Base-by-base conservation (phyloP, 2,329 filamentous ascomycete genomes). In the Trichophyton equinum region DNA sequence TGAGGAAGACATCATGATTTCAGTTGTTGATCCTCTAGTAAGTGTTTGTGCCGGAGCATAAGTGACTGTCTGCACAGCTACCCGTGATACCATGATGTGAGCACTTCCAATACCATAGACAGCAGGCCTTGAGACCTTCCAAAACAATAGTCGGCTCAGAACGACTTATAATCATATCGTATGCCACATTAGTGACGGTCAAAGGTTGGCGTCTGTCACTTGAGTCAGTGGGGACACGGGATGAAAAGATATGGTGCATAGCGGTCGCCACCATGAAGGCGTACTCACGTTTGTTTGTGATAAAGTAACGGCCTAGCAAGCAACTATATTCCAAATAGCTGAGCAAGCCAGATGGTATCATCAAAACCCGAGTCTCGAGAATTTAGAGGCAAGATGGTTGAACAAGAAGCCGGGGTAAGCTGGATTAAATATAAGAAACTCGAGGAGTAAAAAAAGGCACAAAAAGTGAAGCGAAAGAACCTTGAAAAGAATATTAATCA, bases 21-120 rank as follows among this genome's bases (percentile, higher is more conserved):
- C 67, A 64, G 66, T 65, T 62, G 62, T 53, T 59, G 68, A 66
- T 59, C 64, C 58, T 57, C 64, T 65, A 60, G 64, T 61, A 64
- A 68, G 65, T 60, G 64, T 60, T 64, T 69, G 65, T 64, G 64
- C 68, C 51, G 69, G 61, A 63, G 67, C 67, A 63, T 68, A 67
- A 68, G 67, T 68, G 65, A 68, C 69, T 64, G 67, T 65, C 55
- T 67, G 68, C 64, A 69, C 69, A 65, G 65, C 64, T 65, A 64
- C 72, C 67, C 73, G 67, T 65, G 69, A 72, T 64, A 70, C 68
- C 74, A 76, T 76, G 64, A 65, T 71, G 67, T 60, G 67, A 71
- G 65, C 3, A 20, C 36, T 27, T 40, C 18, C 33, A 25, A 44
- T 57, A 40, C n/a, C 20, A 63, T 62, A 60, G 62, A 60, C 57